Percentiles rank a stretch among this genome's conserved stretches.
These are phyloP conservation scores for Pouteria glomerata DNA, from an alignment of 148 eudicot species.

Conservation along the genomic window DNA sequence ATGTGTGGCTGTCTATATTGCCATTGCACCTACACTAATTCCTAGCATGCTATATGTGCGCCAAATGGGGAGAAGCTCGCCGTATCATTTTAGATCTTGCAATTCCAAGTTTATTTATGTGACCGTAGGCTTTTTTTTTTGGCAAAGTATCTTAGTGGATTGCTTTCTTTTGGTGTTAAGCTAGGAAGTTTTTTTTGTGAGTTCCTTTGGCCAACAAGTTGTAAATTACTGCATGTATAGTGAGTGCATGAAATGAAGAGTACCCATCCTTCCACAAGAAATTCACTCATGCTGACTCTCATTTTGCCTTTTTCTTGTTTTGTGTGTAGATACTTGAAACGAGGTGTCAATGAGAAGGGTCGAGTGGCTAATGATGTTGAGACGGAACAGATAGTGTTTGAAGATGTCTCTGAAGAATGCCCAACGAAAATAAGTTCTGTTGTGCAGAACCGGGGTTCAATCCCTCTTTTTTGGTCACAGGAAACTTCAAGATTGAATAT, in stretches of 20 bases:
- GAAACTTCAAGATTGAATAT: slow-evolving; percentile 57
- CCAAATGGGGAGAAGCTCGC: background rate
- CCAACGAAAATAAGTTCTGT: slow-evolving; percentile 49
- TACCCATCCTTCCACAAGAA: background rate
- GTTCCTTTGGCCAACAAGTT: background rate
- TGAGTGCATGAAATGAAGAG: background rate
- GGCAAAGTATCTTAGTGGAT: background rate
- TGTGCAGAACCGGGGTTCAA: slow-evolving; percentile 91
- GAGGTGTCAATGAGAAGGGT: slow-evolving; percentile 86
- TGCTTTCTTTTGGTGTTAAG: background rate
- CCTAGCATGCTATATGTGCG: background rate
- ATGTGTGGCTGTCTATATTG: background rate
- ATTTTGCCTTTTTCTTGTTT: slow-evolving; percentile 1
- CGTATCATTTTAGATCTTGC: background rate
- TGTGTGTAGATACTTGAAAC: slow-evolving; percentile 59
- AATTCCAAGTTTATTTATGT: background rate
- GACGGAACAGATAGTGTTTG: slow-evolving; percentile 83
- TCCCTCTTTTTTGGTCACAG: slow-evolving; percentile 91
- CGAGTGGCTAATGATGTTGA: slow-evolving; percentile 98
- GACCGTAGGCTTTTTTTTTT: background rate
- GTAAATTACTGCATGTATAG: background rate
- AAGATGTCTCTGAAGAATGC: slow-evolving; percentile 41
- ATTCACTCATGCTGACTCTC: slow-evolving; percentile 5
- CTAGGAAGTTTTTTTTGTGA: slow-evolving; percentile 1
- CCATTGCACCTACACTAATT: background rate